A percentile compares a stretch with the other conserved stretches of the same genome.
phyloP scores from a whole-genome alignment of 2,329 filamentous ascomycete species.

The Cladosporium sp. region DNA sequence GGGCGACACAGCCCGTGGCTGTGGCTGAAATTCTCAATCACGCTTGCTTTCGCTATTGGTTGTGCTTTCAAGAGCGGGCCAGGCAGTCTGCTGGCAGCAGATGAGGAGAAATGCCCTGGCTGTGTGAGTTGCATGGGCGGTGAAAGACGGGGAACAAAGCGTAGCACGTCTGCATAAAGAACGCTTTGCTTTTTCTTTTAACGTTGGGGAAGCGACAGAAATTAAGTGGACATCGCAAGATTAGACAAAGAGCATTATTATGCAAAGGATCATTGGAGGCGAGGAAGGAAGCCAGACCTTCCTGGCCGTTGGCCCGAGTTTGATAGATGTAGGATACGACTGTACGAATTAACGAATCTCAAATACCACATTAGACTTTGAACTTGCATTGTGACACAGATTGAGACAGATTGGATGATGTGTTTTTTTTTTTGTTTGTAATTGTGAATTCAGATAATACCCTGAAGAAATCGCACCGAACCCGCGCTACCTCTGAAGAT shows the following conservation, averaged over 20 bases:
- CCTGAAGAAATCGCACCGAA: too few species aligned
- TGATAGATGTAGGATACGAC: not conserved
- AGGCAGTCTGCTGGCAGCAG: constrained; percentile 31
- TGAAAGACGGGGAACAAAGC: not conserved
- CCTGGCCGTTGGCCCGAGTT: too few species aligned
- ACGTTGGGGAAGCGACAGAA: too few species aligned
- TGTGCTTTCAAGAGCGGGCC: constrained; percentile 46
- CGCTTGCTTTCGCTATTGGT: constrained; percentile 46
- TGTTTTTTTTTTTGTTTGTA: too few species aligned
- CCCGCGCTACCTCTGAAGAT: too few species aligned
- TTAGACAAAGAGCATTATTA: not conserved
- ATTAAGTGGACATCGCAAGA: too few species aligned
- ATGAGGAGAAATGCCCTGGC: not conserved
- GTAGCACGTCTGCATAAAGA: too few species aligned
- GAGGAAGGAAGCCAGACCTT: not conserved
- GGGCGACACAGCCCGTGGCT: constrained; percentile 33
- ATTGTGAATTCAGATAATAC: too few species aligned
- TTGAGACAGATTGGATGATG: too few species aligned
- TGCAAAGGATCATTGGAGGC: not conserved
- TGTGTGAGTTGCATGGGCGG: not conserved
- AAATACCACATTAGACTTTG: too few species aligned
- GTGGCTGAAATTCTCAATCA: constrained; percentile 47
- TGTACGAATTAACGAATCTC: constrained; percentile 1
- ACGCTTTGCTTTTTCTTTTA: too few species aligned
- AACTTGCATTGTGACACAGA: too few species aligned